Evolutionary conservation across 495 filamentous ascomycete species (phyloP), one percentile per base, ranked within the genome.

Genomic region (Talaromyces nanjingensis): DNA sequence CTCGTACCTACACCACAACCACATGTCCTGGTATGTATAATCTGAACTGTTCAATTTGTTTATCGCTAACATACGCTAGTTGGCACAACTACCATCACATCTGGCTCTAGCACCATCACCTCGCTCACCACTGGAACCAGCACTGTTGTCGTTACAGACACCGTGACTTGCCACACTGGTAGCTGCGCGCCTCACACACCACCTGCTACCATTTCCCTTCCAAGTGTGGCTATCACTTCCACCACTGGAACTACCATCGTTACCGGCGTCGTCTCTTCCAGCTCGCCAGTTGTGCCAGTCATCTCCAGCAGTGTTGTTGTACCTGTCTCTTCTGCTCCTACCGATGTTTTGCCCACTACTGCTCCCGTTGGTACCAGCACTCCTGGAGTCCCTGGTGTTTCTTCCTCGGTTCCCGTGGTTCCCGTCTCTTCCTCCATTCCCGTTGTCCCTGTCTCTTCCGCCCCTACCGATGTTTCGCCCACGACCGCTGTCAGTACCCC

Each of bases 1-100:
- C 52, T n/a, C 20, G 52, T 29, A 55, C 52, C n/a, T 55, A 55
- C 52, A 55, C 52, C 6, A 64, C 68, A 3, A 66, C 68, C 11
- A 64, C 63, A 9, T 57, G 63, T 34, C 55, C 63, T 25, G 18
- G 49, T 53, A 53, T 9, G 49, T 24, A 20, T 53, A 12, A 20
- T 53, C 20, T 42, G 11, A 8, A 6, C 16, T 5, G 0, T 16
- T 16, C 0, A 3, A 42, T 16, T n/a, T 42, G 22, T 24, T 6
- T 1, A 3, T 14, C 4, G 2, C 37, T 42, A 42, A 42, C 37
- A 5, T 42, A 3, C 3, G 4, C 12, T 52, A 55, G 63, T 62
- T 16, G 27, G 27, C 22, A 62, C 60, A 1, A 53, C 60, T 7
- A 62, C 60, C 3, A 31, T 29, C 45, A 62, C 60, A 33, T 62